Percentiles rank a stretch among this genome's conserved stretches.
Evolutionary conservation across 2,329 filamentous ascomycete genomes (phyloP).

Genomic region (Gaeumannomyces sp.): DNA sequence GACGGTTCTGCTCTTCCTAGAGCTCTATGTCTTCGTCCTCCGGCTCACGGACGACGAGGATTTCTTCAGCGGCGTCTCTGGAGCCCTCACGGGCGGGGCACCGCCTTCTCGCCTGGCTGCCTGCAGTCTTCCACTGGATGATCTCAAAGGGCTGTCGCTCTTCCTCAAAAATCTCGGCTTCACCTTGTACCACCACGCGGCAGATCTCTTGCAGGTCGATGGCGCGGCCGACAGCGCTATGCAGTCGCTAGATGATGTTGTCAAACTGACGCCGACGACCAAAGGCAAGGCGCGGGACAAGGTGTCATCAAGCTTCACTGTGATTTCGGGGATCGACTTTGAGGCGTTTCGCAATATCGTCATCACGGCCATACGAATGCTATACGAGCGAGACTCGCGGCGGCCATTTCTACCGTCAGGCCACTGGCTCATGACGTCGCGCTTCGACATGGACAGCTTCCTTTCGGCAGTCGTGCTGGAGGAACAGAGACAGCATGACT

Average conservation of each 20-base stretch:
- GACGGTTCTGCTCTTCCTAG: slow-evolving; percentile 81
- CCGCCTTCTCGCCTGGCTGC: slow-evolving; percentile 43
- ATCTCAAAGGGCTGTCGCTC: slow-evolving; percentile 67
- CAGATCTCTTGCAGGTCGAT: slow-evolving; percentile 43
- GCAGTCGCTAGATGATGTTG: slow-evolving; percentile 9
- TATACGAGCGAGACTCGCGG: slow-evolving; percentile 90
- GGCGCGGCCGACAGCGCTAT: not conserved
- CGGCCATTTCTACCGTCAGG: slow-evolving; percentile 73
- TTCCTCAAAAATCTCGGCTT: slow-evolving; percentile 93
- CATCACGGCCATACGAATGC: slow-evolving; percentile 73
- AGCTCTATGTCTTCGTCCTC: slow-evolving; percentile 88
- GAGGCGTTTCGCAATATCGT: slow-evolving; percentile 74
- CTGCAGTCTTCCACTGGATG: slow-evolving; percentile 63
- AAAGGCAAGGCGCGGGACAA: slow-evolving; percentile 14
- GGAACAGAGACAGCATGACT: slow-evolving; percentile 70
- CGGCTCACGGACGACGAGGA: slow-evolving; percentile 95
- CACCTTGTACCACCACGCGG: slow-evolving; percentile 76
- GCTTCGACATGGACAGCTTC: slow-evolving; percentile 85
- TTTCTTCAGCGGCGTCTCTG: slow-evolving; percentile 53
- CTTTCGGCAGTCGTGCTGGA: slow-evolving; percentile 81
- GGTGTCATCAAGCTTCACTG: slow-evolving; percentile 24
- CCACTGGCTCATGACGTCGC: slow-evolving; percentile 89
- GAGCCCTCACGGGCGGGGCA: slow-evolving; percentile 20
- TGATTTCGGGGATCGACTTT: slow-evolving; percentile 65
- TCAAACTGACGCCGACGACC: slow-evolving; percentile 2